Conservation (phyloP, 2,329 filamentous ascomycete genomes). For the Colletotrichum sp. region DNA sequence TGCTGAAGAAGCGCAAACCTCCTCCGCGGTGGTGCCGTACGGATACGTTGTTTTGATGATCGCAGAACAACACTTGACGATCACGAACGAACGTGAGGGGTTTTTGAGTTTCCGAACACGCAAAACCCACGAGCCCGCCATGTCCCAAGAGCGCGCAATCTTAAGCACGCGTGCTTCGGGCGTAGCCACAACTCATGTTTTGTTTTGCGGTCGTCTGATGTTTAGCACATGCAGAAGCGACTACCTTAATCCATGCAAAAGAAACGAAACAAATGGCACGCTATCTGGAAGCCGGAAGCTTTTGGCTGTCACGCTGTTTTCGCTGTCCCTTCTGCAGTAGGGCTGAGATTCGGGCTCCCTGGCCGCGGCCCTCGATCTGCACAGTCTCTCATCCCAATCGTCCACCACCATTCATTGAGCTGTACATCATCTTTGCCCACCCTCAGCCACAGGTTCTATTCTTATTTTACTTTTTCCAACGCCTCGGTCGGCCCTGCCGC, state of each 20-base stretch:
- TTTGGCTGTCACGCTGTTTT: background rate
- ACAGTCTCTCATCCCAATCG: background rate
- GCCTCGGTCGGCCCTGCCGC: background rate
- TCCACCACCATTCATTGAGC: background rate
- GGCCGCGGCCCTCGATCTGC: background rate
- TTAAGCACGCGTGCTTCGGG: background rate
- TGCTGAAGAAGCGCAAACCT: background rate
- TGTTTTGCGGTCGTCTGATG: background rate
- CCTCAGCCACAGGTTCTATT: conserved; percentile 13
- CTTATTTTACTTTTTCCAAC: background rate
- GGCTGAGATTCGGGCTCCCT: background rate
- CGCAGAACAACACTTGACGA: background rate
- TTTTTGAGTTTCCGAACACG: background rate
- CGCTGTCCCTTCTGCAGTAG: background rate
- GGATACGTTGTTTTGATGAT: background rate
- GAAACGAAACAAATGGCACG: background rate
- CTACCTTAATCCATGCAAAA: background rate
- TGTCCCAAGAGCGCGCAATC: background rate
- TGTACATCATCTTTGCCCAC: background rate
- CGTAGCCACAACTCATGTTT: background rate
- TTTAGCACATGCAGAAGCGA: background rate
- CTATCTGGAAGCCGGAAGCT: background rate
- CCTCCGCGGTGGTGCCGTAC: background rate
- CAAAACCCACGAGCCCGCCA: background rate
- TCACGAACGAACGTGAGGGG: background rate